Percentiles rank a stretch among this genome's conserved stretches.
Conservation (phyloP, 306 rosid species). For the Castanea sativa region DNA sequence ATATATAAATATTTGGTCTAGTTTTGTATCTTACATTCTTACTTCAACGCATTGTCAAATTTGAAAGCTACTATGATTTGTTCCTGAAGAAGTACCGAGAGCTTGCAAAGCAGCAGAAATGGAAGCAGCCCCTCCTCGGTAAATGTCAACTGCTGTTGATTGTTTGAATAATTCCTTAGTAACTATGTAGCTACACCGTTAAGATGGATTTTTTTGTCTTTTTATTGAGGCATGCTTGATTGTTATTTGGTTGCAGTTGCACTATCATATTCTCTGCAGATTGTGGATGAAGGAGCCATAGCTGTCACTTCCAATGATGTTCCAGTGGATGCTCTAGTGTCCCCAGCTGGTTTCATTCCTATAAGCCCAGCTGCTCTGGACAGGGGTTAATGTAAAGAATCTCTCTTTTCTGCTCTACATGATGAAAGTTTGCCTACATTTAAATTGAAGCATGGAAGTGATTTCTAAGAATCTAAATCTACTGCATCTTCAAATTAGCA, state of each 20-base stretch:
- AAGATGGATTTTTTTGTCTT: neutral
- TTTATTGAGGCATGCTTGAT: slow-evolving; percentile 2
- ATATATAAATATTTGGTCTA: neutral
- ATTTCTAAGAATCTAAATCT: neutral
- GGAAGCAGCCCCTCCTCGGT: slow-evolving; percentile 93
- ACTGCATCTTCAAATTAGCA: neutral
- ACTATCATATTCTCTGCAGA: slow-evolving; percentile 75
- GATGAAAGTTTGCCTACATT: neutral
- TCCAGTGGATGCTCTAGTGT: slow-evolving; percentile 74
- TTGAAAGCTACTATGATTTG: slow-evolving; percentile 60
- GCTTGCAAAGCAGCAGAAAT: slow-evolving; percentile 58
- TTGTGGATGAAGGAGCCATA: slow-evolving; percentile 73
- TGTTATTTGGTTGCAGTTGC: slow-evolving; percentile 59
- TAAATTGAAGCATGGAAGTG: neutral
- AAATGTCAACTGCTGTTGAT: slow-evolving; percentile 16
- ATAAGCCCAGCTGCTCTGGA: slow-evolving; percentile 62
- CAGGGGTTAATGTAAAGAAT: slow-evolving; percentile 20
- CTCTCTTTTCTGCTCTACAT: neutral
- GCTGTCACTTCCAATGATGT: slow-evolving; percentile 64
- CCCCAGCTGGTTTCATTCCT: slow-evolving; percentile 75
- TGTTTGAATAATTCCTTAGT: neutral
- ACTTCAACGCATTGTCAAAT: neutral
- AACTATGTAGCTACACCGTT: neutral
- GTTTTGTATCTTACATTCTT: neutral
- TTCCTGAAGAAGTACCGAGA: slow-evolving; percentile 74